Evolutionary conservation across 305 asterid genomes (phyloP), one percentile per base, ranked within the genome.

Genomic region (Solanum hybrid): DNA sequence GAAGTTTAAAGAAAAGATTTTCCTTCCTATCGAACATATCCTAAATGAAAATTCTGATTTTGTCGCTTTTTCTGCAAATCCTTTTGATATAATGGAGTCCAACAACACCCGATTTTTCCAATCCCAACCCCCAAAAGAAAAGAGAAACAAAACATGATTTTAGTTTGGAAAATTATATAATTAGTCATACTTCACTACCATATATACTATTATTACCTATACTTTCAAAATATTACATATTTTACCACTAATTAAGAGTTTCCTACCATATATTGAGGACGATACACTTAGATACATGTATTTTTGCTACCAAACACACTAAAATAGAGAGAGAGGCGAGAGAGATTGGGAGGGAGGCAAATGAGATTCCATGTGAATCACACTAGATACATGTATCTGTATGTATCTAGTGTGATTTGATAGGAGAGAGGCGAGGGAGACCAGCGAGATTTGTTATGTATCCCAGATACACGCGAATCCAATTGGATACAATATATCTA

Each of bases 1-100:
- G 34, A 80, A 80, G 65, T 80, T 38, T 37, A 24, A 72, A 26
- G 8, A 72, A 72, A 72, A 26, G 8, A 72, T 72, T 72, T 11
- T 6, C 22, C 2, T 75, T 14, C 0, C 0, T 75, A 14, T 13
- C 9, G n/a, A 75, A 13, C 22, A 75, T 14, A 13, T 14, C 0
- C 24, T 31, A 7, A 76, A 15, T 15, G 13, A 76, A 76, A 76
- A 31, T 76, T 0, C 1, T 76, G 7, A 31, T 29, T 31, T 76
- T 26, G 0, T 27, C 3, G 4, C 27, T 20, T 0, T 0, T 17
- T 78, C 3, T 15, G 2, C 0, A 4, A 1, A 17, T 32, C 13
- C 27, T 32, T 32, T 78, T 17, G 26, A 33, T 78, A 8, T 51
- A 7, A 32, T 82, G 3, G 5, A 39, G 26, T 15, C 22, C 13